Base-by-base conservation (phyloP, 202 grass and related monocot species). In the Carex sylvatica region DNA sequence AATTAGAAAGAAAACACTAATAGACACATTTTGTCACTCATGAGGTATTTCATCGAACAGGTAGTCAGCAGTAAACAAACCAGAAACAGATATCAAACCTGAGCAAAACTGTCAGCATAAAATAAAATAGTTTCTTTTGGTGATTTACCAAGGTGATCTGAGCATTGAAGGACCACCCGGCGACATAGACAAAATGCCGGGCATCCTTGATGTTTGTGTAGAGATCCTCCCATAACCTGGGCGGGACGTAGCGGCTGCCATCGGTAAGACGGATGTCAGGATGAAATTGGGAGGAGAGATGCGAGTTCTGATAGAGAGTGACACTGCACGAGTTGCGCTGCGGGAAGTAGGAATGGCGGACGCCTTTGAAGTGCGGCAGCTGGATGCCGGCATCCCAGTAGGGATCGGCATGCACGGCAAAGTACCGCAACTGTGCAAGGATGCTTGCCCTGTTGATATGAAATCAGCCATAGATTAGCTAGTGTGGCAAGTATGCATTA, bases 271-370 rank as follows among this genome's bases (percentile, higher is more conserved):
- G 12, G 16, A 93, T 65, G 11, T 53, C 3, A 3, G 95, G 95
- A 5, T 84, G 78, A 51, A 90, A 98, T 67, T 9, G 5, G 65
- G 59, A 74, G 12, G 92, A 88, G 36, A 91, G 87, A 75, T 95
- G 90, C 28, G 90, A 44, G 82, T 98, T 91, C 74, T 98, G 95
- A 68, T 95, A 98, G 23, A 98, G 84, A 61, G 85, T 95, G 44
- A 91, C 87, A 61, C 52, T 7, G 80, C 95, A 95, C 0, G 42
- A 81, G 9, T 84, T 87, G 18, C 80, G 58, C 72, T 93, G 90
- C 4, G 91, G 85, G 60, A 98, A 98, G 42, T 86, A 98, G 7
- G 74, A 84, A 2, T 88, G 85, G 20, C 0, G 52, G 65, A 98
- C 9, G 23, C 95, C 92, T 0, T 20, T 53, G 84, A 93, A 92